Evolutionary conservation across 2,329 filamentous ascomycete genomes (phyloP).

Genomic region (Aspergillus tubingensis): DNA sequence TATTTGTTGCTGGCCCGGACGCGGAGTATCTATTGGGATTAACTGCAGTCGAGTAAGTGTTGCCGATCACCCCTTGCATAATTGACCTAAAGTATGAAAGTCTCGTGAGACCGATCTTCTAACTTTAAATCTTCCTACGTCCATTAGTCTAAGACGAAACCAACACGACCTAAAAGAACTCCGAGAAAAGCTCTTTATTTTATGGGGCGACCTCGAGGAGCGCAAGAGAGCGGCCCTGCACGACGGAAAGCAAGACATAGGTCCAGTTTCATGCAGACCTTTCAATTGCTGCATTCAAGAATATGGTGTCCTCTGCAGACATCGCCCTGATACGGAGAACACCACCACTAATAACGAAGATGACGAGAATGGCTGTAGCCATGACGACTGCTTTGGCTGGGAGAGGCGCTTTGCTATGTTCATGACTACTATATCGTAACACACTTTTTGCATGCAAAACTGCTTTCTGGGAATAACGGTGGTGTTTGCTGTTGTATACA

Average conservation of each 20-base stretch:
- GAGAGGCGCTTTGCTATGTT: conserved; percentile 66
- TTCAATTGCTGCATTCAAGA: conserved; percentile 72
- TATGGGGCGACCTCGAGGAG: conserved; percentile 89
- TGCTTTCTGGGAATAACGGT: too few relatives aligned
- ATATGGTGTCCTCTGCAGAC: conserved; percentile 59
- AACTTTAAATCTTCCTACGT: not conserved
- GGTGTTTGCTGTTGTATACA: too few relatives aligned
- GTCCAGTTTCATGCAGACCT: conserved; percentile 55
- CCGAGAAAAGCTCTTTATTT: conserved; percentile 69
- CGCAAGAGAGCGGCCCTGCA: conserved; percentile 50
- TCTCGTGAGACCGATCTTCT: not conserved
- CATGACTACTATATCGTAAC: conserved; percentile 58
- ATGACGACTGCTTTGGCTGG: conserved; percentile 55
- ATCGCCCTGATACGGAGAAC: conserved; percentile 38
- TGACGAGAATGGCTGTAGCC: conserved; percentile 37
- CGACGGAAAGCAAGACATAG: conserved; percentile 18
- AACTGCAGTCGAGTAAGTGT: conserved; percentile 56
- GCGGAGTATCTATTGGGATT: conserved; percentile 60
- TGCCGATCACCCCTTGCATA: too few relatives aligned
- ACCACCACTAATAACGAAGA: conserved; percentile 40
- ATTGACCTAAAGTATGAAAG: too few relatives aligned
- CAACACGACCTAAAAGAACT: conserved; percentile 54
- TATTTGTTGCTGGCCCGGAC: conserved; percentile 64
- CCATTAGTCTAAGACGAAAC: conserved; percentile 59
- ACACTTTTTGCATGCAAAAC: not conserved